Evolutionary conservation across 169 alveolate species (phyloP), one percentile per base, ranked within the genome.

Genomic region (Ichthyophthirius multifiliis): DNA sequence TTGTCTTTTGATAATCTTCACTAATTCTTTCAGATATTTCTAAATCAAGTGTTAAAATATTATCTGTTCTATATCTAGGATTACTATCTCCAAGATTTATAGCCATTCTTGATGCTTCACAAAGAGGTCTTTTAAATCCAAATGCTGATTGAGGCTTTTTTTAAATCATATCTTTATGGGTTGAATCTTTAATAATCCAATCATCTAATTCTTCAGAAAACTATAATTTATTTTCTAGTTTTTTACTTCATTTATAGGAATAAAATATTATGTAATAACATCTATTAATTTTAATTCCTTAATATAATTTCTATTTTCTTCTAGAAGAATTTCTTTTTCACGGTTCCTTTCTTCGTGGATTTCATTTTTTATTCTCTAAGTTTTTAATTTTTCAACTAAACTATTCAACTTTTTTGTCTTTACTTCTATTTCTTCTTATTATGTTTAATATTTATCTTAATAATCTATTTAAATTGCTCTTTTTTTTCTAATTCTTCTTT

Each of bases 11-110:
- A 71, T 71, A 80, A 46, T 90, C 96, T 63, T 87, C 93, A 20
- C 95, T 92, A n/a, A 93, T 90, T 63, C 94, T 74, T 75, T 90
- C 91, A n/a, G 96, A 95, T 78, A 92, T 43, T 41, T 92, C 96
- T 39, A 92, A 74, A 78, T 92, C 96, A 3, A 84, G 64, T 13
- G 20, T 27, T 23, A 92, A 41, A 43, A 92, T 90, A 74, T 92
- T 90, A 34, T 90, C 94, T 65, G 82, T 83, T 46, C 84, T 83
- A 75, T 62, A 92, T 27, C 96, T 75, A 13, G 96, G 92, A 75
- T 92, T 89, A 7, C 84, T 37, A 65, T 92, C 96, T 30, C 94
- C 96, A 37, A 92, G 82, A 18, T 89, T 91, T 39, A 80, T 83
- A 15, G 95, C 94, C 46, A 93, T 91, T 77, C 94, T 83, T 30